Evolutionary conservation across 306 rosid genomes (phyloP), one percentile per base, ranked within the genome.

Genomic region (Cucurbita pepo): DNA sequence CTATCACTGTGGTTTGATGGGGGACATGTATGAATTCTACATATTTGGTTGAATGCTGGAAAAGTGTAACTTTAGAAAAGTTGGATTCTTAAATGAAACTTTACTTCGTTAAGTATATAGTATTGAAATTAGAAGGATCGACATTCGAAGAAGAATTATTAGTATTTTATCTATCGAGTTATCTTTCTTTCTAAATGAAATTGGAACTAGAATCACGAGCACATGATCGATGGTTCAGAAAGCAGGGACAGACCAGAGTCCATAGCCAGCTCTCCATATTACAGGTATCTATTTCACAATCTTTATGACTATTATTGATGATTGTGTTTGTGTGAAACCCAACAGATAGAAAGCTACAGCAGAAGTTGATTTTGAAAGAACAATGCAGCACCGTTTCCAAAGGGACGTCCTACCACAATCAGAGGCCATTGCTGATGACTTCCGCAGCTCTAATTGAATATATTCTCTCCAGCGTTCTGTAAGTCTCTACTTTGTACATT

Each of bases 391-490:
- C n/a, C 41, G 19, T 36, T 22, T 60, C 14, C 8, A 60, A 60
- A 60, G 40, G 40, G 66, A 12, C 37, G 25, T 59, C 13, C 14
- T 56, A 56, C 43, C 43, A 40, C 25, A 56, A 56, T 8, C 59
- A 55, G 59, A 54, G 25, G 2, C 58, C 58, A 56, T 56, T 19
- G 62, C 15, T 22, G 41, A 10, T 58, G 30, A 36, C n/a, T 58
- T 22, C n/a, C 9, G 18, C 19, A 61, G 40, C 73, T 30, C 43
- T 34, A 30, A 25, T 50, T 69, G 73, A 69, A 69, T 69, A 69
- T 69, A 69, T 69, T 69, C 73, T 69, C 25, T 69, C 25, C 57
- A 30, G 73, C 58, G 30, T 69, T 69, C 25, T 69, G 57, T 50
- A 15, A 69, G 73, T 13, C 72, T 65, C 45, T 25, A 14, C 22